Evolutionary conservation across 2,329 filamentous ascomycete genomes (phyloP), one percentile per base, ranked within the genome.

Genomic region (Tolypocladium ovalisporum): DNA sequence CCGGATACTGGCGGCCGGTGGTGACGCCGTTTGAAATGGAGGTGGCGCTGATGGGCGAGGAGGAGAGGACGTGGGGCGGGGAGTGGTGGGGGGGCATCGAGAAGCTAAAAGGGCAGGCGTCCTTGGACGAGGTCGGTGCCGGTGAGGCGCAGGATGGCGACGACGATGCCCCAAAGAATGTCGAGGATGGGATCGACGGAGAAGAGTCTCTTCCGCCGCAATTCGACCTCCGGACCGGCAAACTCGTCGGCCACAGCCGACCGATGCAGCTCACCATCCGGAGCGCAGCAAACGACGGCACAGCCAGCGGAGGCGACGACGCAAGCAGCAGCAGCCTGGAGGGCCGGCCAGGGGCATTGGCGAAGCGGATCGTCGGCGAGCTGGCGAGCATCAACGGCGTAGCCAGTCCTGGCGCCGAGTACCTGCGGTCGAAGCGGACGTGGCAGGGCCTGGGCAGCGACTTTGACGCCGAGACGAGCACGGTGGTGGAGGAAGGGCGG

Each of bases 1-100:
- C 71, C 0, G 89, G 88, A 8, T 96, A 96, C 68, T 97, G 87
- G 80, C 83, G 85, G 64, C 91, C 92, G 0, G 86, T 97, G 12
- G 85, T 97, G 44, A 99, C 94, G n/a, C 93, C 93, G 0, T 97
- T 95, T 69, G 94, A 99, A 77, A 76, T 97, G 57, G 85, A 85
- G 56, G 75, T 96, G 52, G 89, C 90, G 4, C 73, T 99, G 60
- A 79, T 84, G 72, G 79, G 81, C 17, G 92, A 96, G 67, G 81
- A 85, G 36, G 83, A 87, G 67, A 81, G 93, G 58, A 76, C 92
- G 0, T 97, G 93, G 91, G 90, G 88, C 0, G 87, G 88, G 1
- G 85, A 88, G 64, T 97, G 94, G 94, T 88, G 87, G 75, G 90
- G 87, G 10, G 90, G 94, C 60, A 96, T 96, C 60, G 86, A 90